Percentiles rank a stretch among this genome's conserved stretches.
Evolutionary conservation across 129 eudicot genomes (phyloP).

Genomic region (Cynara cardunculus): DNA sequence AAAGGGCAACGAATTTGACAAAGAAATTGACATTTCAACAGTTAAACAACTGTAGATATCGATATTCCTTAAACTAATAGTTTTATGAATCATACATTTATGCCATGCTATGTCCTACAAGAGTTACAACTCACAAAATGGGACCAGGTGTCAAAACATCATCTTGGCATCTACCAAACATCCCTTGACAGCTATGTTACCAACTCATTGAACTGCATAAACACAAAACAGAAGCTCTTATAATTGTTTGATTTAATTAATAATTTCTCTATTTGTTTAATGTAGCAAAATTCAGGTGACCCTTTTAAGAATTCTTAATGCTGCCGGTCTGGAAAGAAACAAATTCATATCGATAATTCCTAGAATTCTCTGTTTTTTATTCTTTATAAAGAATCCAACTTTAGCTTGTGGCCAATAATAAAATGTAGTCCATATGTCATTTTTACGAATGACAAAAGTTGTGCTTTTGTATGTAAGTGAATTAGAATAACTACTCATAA

Average conservation of each 20-base stretch:
- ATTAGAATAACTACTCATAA: background rate
- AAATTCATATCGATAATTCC: conserved; percentile 8
- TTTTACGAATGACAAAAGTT: conserved; percentile 6
- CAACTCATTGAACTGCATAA: conserved; percentile 29
- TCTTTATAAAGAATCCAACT: background rate
- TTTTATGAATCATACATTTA: background rate
- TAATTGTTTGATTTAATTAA: background rate
- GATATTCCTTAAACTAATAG: background rate
- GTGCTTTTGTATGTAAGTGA: background rate
- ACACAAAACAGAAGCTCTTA: conserved; percentile 31
- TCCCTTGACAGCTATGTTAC: conserved; percentile 37
- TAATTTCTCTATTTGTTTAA: background rate
- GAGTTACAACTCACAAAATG: conserved; percentile 38
- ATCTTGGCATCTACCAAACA: conserved; percentile 37
- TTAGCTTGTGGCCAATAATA: background rate
- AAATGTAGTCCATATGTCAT: conserved; percentile 26
- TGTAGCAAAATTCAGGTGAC: conserved; percentile 8
- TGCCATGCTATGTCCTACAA: conserved; percentile 6
- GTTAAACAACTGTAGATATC: conserved; percentile 7
- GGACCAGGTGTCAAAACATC: conserved; percentile 13
- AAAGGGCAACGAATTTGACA: conserved; percentile 9
- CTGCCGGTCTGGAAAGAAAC: conserved; percentile 11
- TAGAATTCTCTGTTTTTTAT: background rate
- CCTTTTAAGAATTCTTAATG: conserved; percentile 5
- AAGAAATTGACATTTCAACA: conserved; percentile 1